phyloP scores from a whole-genome alignment of 2,329 filamentous ascomycete genomes.

The Colletotrichum siamense region DNA sequence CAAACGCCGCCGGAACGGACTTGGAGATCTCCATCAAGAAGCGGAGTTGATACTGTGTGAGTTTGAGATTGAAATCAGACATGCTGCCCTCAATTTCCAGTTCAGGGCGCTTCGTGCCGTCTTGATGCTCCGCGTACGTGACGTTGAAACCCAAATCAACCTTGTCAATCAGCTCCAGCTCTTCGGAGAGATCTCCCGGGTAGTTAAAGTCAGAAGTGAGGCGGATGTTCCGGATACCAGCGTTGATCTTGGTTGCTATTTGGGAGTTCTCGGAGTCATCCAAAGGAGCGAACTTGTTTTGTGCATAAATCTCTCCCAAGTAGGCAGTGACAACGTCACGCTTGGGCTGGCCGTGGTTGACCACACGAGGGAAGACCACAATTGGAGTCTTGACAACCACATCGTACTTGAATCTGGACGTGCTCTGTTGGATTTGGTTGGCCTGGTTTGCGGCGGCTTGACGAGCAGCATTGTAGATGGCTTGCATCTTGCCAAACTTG shows the following conservation, averaged over 20 bases:
- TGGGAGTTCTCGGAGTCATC: slow-evolving; percentile 77
- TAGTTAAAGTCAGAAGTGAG: slow-evolving; percentile 92
- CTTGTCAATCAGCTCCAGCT: slow-evolving; percentile 95
- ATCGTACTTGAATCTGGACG: slow-evolving; percentile 91
- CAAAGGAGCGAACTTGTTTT: slow-evolving; percentile 88
- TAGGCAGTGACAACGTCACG: slow-evolving; percentile 91
- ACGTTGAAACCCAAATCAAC: slow-evolving; percentile 94
- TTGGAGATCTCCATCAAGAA: slow-evolving; percentile 87
- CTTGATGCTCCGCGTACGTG: slow-evolving; percentile 86
- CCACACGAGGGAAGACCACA: slow-evolving; percentile 86
- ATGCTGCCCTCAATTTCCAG: slow-evolving; percentile 90
- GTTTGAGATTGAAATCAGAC: slow-evolving; percentile 88
- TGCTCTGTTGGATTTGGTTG: slow-evolving; percentile 89
- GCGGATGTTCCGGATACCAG: slow-evolving; percentile 90
- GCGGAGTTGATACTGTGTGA: slow-evolving; percentile 91
- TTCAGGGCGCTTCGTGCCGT: slow-evolving; percentile 81
- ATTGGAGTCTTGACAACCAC: slow-evolving; percentile 94
- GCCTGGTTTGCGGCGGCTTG: slow-evolving; percentile 95
- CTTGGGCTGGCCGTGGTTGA: slow-evolving; percentile 71
- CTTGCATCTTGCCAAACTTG: slow-evolving; percentile 99
- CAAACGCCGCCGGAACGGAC: slow-evolving; percentile 87
- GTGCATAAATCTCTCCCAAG: slow-evolving; percentile 95
- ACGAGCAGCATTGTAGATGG: slow-evolving; percentile 95
- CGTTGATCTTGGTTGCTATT: slow-evolving; percentile 86
- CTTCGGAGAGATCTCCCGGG: slow-evolving; percentile 72